Base-by-base conservation (phyloP, 192 early-diverging fungal genomes). In the Linnemannia schmuckeri region DNA sequence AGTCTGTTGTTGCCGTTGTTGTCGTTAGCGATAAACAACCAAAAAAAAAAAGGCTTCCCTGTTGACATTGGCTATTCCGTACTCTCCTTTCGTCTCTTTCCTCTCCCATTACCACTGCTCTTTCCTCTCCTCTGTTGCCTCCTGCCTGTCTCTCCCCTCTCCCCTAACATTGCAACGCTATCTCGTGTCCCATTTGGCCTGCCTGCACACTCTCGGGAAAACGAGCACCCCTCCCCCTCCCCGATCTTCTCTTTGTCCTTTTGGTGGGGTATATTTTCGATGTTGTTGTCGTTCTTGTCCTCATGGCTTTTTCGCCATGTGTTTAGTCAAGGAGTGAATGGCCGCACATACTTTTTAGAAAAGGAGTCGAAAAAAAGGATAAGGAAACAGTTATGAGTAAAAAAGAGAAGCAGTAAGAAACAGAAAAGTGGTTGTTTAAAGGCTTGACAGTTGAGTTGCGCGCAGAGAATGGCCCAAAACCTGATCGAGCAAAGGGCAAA, bases 121-220 rank as follows among this genome's bases (percentile, higher is more conserved):
- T 35, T 4, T 33, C 63, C 0, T 30, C n/a, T 27, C 30, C 66
- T 72, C 1, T 20, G 54, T 55, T 70, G 49, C 61, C 52, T 55
- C 49, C 70, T 52, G 46, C 8, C 30, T 66, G 10, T 77, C 20
- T 66, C 22, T 44, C 1, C 30, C 15, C 40, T 69, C 46, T 70
- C 30, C 37, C 44, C 24, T 42, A 24, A n/a, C 70, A 71, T 71
- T 71, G 24, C 70, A 35, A 40, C 35, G 40, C 40, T 30, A 70
- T 70, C 15, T 37, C 30, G 20, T 72, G 20, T 70, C 63, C 41
- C 27, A 6, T 44, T 17, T 33, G 35, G 15, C 66, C 44, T 52
- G 30, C 22, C 40, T 70, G 66, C 42, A 77, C 46, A 52, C 37
- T 70, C 70, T 79, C 70, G 70, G 77, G 77, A 57, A 61, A 79